Evolutionary conservation across 345 rosid species (phyloP), one percentile per base, ranked within the genome.

Genomic region (Luvunga scandens): DNA sequence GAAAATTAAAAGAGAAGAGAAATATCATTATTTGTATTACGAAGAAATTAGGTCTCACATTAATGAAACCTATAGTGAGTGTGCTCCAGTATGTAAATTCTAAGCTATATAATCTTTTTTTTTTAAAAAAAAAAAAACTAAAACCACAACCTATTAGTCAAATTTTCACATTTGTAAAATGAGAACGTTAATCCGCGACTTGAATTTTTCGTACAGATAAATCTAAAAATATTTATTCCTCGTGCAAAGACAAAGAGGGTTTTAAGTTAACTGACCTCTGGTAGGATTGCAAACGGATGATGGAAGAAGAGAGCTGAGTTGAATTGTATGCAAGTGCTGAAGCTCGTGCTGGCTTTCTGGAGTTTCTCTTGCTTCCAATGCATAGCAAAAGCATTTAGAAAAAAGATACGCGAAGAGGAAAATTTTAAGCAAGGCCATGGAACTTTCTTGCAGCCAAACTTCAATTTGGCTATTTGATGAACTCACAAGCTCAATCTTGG

Each of bases 221-320:
- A 45, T 45, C 50, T 53, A 5, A 53, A 53, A 53, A 0, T 5
- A 53, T 4, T 53, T 1, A 53, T 6, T 53, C 7, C 57, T 53
- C 21, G 57, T 6, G 21, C n/a, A 70, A 24, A 59, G 71, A 50
- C 21, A 36, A 69, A 55, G 36, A 25, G 34, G 53, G 48, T 33
- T 30, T 55, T 48, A 50, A 6, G 16, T 34, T 2, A 67, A 70
- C 7, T 7, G 39, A 90, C 92, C 92, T 88, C 73, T 7, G 24
- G 88, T 75, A 79, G 81, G 75, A 71, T 64, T 82, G 89, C 97
- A 92, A 33, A 85, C 57, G 30, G 85, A 67, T 34, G 92, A 72
- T 7, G 94, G 89, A 12, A 91, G 74, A 36, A 91, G 88, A 69
- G 91, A 91, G 84, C 71, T 79, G 73, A 91, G 79, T 70, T 83